These are phyloP conservation scores for Clonostachys sp. DNA, from an alignment of 2,329 filamentous ascomycete genomes.

Conservation along the genomic window DNA sequence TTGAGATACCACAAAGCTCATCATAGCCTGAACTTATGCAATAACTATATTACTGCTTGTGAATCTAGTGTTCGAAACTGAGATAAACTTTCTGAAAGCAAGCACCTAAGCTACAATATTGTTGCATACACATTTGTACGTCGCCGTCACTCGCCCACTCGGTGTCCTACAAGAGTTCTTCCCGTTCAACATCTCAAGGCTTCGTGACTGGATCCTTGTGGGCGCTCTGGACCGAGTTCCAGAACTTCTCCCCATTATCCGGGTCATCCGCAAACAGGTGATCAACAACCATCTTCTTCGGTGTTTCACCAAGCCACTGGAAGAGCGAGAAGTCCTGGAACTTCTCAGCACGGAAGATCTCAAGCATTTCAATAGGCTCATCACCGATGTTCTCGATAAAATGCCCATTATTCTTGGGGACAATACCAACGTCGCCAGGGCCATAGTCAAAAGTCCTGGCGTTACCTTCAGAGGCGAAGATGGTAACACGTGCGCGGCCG, in stretches of 20 bases:
- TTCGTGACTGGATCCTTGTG: conserved; percentile 51
- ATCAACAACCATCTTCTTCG: conserved; percentile 59
- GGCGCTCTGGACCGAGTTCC: conserved; percentile 55
- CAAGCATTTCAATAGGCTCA: conserved; percentile 70
- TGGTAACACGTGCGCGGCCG: conserved; percentile 67
- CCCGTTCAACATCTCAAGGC: conserved; percentile 5
- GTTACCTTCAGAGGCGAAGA: conserved; percentile 65
- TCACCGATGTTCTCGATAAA: conserved; percentile 78
- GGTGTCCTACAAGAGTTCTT: too few relatives aligned
- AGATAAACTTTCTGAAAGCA: too few relatives aligned
- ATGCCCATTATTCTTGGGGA: conserved; percentile 73
- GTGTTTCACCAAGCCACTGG: conserved; percentile 72
- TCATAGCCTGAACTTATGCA: too few relatives aligned
- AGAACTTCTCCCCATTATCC: conserved; percentile 58
- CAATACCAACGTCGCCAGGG: conserved; percentile 72
- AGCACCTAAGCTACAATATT: too few relatives aligned
- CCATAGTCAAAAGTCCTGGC: conserved; percentile 74
- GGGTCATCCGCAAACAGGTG: conserved; percentile 60
- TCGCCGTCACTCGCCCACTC: too few relatives aligned
- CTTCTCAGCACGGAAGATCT: conserved; percentile 68
- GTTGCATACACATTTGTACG: too few relatives aligned
- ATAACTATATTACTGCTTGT: too few relatives aligned
- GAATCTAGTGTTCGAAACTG: too few relatives aligned
- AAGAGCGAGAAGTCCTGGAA: conserved; percentile 72
- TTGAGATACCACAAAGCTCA: too few relatives aligned